A percentile compares a stretch with the other conserved stretches of the same genome.
Conservation (phyloP, 768 basidiomycete species). For the Naganishia antarctica region DNA sequence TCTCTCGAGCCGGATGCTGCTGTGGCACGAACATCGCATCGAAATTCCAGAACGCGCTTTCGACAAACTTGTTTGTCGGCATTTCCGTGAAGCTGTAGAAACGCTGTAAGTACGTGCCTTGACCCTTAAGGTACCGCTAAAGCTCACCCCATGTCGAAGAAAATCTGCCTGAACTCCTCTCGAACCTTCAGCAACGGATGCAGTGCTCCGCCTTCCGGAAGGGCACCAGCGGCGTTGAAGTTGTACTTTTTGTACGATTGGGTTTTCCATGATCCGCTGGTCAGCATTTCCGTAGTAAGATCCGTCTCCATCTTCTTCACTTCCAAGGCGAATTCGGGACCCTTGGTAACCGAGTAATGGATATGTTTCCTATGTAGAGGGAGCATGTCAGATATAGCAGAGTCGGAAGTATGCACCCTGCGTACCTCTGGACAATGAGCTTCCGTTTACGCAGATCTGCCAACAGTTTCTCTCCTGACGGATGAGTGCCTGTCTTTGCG, state of each 20-base stretch:
- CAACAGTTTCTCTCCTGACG: conserved; percentile 71
- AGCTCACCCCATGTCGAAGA: conserved; percentile 95
- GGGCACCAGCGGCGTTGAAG: conserved; percentile 91
- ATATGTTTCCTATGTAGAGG: conserved; percentile 71
- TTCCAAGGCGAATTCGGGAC: conserved; percentile 78
- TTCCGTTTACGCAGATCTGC: conserved; percentile 89
- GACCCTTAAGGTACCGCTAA: no score
- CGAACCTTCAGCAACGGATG: conserved; percentile 96
- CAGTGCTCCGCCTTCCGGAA: conserved; percentile 81
- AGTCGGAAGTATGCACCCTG: not conserved
- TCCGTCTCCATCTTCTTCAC: conserved; percentile 92
- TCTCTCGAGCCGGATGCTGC: conserved; percentile 93
- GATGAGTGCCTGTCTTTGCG: conserved; percentile 64
- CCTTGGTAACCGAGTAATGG: conserved; percentile 87
- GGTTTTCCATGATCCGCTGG: conserved; percentile 88
- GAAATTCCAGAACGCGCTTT: conserved; percentile 99
- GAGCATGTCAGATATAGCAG: not conserved
- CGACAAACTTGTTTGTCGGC: conserved; percentile 92
- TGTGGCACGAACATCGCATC: conserved; percentile 97
- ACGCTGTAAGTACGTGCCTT: not conserved
- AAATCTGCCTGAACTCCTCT: conserved; percentile 94
- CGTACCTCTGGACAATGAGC: conserved; percentile 73
- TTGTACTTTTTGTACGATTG: conserved; percentile 96
- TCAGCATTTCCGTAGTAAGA: conserved; percentile 88
- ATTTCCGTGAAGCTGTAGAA: conserved; percentile 84